Evolutionary conservation across 805 yeast genomes (phyloP), one percentile per base, ranked within the genome.

Genomic region (Saturnispora serradocipensis): DNA sequence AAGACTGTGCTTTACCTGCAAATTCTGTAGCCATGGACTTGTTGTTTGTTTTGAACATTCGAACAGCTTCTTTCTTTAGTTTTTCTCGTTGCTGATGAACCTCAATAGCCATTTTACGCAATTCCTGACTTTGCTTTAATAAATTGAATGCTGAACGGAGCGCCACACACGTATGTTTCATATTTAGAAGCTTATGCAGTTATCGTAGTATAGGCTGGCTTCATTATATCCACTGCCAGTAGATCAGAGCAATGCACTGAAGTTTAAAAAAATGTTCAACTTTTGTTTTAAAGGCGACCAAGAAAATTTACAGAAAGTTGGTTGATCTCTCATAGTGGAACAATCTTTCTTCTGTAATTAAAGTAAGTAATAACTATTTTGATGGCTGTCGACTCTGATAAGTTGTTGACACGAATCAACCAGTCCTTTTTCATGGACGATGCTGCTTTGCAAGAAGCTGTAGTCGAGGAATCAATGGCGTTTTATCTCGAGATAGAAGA

Each of bases 391-490:
- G 36, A 49, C 22, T 43, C 47, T 13, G 27, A 43, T 7, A 32
- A n/a, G 25, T 28, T 55, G n/a, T 38, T 49, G n/a, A 49, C 48
- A 7, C 43, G 55, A 22, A 56, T 56, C 22, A 43, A 32, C n/a
- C 50, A 45, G 28, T 47, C 53, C 4, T 56, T 53, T 24, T 39
- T 52, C 10, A 72, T 73, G 3, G 76, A 72, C 25, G 69, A 69
- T 38, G 5, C 54, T 3, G 38, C 36, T 8, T 20, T 51, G 6
- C 58, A 56, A 25, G 54, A 56, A 40, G 40, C 58, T 9, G 69
- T 72, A 3, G 61, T 78, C 35, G 72, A 72, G 44, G 72, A 69
- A 28, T 62, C 76, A 43, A 63, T 74, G 55, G 54, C 50, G 32
- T 57, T 53, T 43, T 56, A 57, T 35, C 47, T 45, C 9, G 35